Percentiles rank a stretch among this genome's conserved stretches.
phyloP scores from a whole-genome alignment of 2,329 filamentous ascomycete genomes.

The Aspergillus quadricinctus region DNA sequence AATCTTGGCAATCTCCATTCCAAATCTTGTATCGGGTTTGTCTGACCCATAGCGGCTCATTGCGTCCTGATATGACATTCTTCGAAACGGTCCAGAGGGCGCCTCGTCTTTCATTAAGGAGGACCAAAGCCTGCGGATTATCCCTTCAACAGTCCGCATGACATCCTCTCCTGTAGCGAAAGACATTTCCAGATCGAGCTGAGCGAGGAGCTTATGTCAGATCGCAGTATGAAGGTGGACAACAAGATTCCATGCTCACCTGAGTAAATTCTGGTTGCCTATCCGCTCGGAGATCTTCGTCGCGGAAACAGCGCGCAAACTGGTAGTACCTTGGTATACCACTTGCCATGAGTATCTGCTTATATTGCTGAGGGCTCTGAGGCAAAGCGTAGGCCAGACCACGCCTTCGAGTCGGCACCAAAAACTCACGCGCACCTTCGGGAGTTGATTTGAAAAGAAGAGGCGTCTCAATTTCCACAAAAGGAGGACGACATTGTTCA shows the following conservation, averaged over 20 bases:
- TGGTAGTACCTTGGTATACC: constrained; percentile 82
- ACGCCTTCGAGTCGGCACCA: constrained; percentile 76
- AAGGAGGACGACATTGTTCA: constrained; percentile 49
- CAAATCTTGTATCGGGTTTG: constrained; percentile 83
- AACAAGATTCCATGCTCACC: constrained; percentile 40
- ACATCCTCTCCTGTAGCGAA: constrained; percentile 72
- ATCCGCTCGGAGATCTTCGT: constrained; percentile 89
- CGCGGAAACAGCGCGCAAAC: constrained; percentile 89
- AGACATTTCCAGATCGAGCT: constrained; percentile 91
- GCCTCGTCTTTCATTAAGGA: constrained; percentile 44
- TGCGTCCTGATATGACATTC: constrained; percentile 67
- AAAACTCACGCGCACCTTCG: constrained; percentile 89
- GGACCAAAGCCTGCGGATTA: constrained; percentile 55
- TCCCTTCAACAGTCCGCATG: constrained; percentile 52
- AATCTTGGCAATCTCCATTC: constrained; percentile 62
- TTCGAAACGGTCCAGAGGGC: constrained; percentile 48
- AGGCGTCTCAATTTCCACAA: constrained; percentile 83
- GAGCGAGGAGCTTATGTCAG: constrained; percentile 3
- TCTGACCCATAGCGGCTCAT: constrained; percentile 82
- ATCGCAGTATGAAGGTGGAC: not conserved
- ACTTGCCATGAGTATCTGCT: constrained; percentile 93
- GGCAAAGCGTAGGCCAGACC: constrained; percentile 85
- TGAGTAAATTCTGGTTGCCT: constrained; percentile 96
- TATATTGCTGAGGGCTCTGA: constrained; percentile 97
- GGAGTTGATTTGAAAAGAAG: constrained; percentile 96